Percentiles rank a stretch among this genome's conserved stretches.
phyloP scores from a whole-genome alignment of 768 basidiomycete genomes.

The Candolleomyces eurysporus region DNA sequence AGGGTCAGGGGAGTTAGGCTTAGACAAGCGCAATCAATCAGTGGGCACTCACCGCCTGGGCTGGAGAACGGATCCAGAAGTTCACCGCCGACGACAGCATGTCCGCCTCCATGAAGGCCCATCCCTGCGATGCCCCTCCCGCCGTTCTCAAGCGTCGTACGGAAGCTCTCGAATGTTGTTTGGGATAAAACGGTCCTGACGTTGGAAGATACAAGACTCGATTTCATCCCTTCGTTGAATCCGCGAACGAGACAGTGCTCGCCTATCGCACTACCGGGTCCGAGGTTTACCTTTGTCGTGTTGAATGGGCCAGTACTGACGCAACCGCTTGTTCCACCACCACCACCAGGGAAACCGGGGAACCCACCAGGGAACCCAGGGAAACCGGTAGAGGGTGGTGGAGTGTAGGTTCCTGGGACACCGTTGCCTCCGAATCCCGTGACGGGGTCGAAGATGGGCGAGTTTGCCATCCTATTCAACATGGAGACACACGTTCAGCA shows the following conservation, averaged over 20 bases:
- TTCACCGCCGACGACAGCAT: slow-evolving; percentile 3
- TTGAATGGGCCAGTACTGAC: not conserved
- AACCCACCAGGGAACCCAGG: not conserved
- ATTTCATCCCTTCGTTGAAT: not conserved
- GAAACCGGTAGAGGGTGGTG: not conserved
- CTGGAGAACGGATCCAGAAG: not conserved
- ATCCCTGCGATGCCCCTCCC: not conserved
- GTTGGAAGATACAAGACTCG: not conserved
- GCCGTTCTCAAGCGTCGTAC: not conserved
- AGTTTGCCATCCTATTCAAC: not conserved
- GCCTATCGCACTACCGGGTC: not conserved
- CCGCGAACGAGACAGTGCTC: slow-evolving; percentile 1
- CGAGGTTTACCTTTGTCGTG: not conserved
- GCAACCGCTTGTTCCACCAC: not conserved
- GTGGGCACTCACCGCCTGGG: not conserved
- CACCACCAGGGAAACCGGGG: not conserved
- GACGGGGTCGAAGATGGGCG: not conserved
- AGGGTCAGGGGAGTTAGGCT: not conserved
- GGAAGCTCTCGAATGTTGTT: not conserved
- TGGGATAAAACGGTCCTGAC: not conserved
- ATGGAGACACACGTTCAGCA: not conserved
- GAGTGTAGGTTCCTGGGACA: slow-evolving; percentile 1
- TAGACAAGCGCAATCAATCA: too few relatives aligned
- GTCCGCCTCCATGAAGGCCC: not conserved
- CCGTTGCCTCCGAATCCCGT: slow-evolving; percentile 1